Conservation (phyloP, 768 basidiomycete species). For the Russula compacta region DNA sequence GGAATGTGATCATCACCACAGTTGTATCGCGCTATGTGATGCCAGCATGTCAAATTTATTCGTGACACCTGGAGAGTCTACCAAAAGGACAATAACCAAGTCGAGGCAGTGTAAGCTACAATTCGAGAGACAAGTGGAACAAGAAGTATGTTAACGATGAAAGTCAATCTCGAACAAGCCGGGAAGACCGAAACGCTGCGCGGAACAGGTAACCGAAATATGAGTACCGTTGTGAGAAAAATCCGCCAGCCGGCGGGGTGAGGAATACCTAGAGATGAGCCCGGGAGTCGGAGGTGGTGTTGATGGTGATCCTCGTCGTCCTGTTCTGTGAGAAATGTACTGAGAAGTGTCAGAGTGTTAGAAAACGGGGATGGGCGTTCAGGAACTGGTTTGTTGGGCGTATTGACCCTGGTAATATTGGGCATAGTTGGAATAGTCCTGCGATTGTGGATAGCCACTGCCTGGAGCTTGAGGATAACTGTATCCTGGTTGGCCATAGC, state of each 20-base stretch:
- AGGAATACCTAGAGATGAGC: slow-evolving; percentile 20
- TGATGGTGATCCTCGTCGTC: slow-evolving; percentile 19
- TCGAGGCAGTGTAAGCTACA: slow-evolving; percentile 19
- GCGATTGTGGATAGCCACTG: slow-evolving; percentile 32
- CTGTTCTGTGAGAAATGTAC: slow-evolving; percentile 21
- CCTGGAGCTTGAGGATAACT: slow-evolving; percentile 7
- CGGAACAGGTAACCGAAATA: slow-evolving; percentile 15
- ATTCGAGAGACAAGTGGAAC: slow-evolving; percentile 19
- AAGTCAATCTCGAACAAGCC: slow-evolving; percentile 18
- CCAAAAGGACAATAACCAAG: slow-evolving; percentile 19
- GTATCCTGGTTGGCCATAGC: slow-evolving; percentile 19
- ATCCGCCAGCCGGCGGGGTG: slow-evolving; percentile 14
- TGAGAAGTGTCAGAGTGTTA: slow-evolving; percentile 21
- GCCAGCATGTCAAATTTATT: slow-evolving; percentile 15
- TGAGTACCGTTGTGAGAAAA: slow-evolving; percentile 19
- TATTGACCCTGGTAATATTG: slow-evolving; percentile 88
- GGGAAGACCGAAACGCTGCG: slow-evolving; percentile 3
- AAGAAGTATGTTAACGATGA: slow-evolving; percentile 19
- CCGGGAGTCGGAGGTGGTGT: slow-evolving; percentile 14
- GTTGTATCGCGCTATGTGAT: not conserved
- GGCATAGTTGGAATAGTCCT: slow-evolving; percentile 78
- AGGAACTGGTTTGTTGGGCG: slow-evolving; percentile 57
- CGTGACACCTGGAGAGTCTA: slow-evolving; percentile 15
- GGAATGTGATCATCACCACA: not conserved
- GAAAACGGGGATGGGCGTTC: slow-evolving; percentile 31